Base-by-base conservation (phyloP, 2,329 filamentous ascomycete species). In the Phaeosphaeria sp. region DNA sequence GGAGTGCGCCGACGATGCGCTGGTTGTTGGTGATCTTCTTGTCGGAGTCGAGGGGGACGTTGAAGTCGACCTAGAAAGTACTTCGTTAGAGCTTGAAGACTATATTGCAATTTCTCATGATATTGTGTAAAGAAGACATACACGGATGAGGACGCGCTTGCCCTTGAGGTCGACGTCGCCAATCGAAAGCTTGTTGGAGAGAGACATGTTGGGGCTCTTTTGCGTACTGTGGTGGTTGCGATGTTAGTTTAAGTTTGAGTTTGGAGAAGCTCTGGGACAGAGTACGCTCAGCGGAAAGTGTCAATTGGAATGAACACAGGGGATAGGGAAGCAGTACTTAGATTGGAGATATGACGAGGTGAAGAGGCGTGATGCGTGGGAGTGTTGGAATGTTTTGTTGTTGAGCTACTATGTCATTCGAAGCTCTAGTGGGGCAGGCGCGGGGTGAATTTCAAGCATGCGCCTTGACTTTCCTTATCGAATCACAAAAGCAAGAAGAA, bases 21-120 rank as follows among this genome's bases (percentile, higher is more conserved):
- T 99, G 95, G 82, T 90, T 92, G 88, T 99, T 99, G 80, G 95
- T 98, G 80, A 99, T 88, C 56, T 96, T 93, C 84, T 93, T 96
- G 78, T 95, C 85, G 69, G 84, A 87, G 78, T 99, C 93, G 76
- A 99, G 92, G 65, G 95, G 95, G 56, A 99, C 96, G 82, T 99
- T 99, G 89, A 99, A 99, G 87, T 99, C 95, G 80, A 99, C 94
- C 93, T 97, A 74, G 39, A 33, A 39, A 52, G 30, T 20, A n/a
- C 3, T 24, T 27, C 8, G 15, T 72, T 53, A 70, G 65, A 46
- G 33, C 6, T 22, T 15, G 51, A 18, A 53, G 7, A 49, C n/a
- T n/a, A n/a, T n/a, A n/a, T n/a, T n/a, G n/a, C n/a, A n/a, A n/a
- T n/a, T n/a, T n/a, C n/a, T n/a, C n/a, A n/a, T n/a, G n/a, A n/a